These are phyloP conservation scores for Recurvomyces mirabilis DNA, from an alignment of 495 filamentous ascomycete genomes.

Conservation along the genomic window DNA sequence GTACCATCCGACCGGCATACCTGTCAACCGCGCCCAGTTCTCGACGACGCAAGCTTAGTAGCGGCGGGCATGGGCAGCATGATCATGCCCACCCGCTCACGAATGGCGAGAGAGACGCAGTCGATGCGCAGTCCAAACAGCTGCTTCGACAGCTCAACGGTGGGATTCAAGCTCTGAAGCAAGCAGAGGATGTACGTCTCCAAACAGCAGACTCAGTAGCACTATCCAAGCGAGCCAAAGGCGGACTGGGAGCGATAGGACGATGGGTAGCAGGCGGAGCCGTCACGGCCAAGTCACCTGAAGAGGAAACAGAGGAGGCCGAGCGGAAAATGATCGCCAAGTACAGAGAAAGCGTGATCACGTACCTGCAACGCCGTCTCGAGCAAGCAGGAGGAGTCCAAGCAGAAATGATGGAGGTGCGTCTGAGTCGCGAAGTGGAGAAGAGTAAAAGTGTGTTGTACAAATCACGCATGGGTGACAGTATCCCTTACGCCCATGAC, in stretches of 20 bases:
- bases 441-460: conserved; percentile 78
- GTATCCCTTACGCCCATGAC: conserved; percentile 14
- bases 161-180: conserved; percentile 61
- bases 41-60: conserved; percentile 35
- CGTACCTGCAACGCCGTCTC: conserved; percentile 63
- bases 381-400: conserved; percentile 68
- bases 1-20: conserved; percentile 76
- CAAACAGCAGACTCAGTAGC: conserved; percentile 56
- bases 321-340: conserved; percentile 43
- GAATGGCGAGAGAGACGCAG: conserved; percentile 41
- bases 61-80: conserved; percentile 36
- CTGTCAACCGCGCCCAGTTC: conserved; percentile 60
- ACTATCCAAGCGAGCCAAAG: conserved; percentile 50
- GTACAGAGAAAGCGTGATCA: conserved; percentile 70
- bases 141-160: conserved; percentile 72
- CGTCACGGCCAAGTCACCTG: conserved; percentile 39
- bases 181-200: conserved; percentile 70
- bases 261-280: conserved; percentile 57
- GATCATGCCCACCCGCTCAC: conserved; percentile 41
- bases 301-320: conserved; percentile 63
- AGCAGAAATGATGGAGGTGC: conserved; percentile 79
- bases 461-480: conserved; percentile 33
- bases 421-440: conserved; percentile 73
- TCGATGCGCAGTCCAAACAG: conserved; percentile 74
- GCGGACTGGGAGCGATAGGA: conserved; percentile 46